Base-by-base conservation (phyloP, 768 basidiomycete genomes). In the Russula vinacea region DNA sequence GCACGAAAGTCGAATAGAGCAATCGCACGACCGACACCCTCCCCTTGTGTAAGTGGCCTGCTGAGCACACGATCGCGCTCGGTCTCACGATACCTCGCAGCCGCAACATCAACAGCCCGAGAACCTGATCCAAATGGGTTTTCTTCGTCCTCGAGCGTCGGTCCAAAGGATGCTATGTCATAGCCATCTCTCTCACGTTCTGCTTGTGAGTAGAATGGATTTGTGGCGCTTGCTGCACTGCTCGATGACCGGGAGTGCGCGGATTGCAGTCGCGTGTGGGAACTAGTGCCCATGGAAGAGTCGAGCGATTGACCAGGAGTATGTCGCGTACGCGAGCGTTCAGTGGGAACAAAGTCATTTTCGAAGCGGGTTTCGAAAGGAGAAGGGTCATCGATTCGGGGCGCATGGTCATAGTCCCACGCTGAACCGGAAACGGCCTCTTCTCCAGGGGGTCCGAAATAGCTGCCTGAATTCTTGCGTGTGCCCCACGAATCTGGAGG, bases 1-100 rank as follows among this genome's bases (percentile, higher is more conserved):
- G 89, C 90, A 40, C 81, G 72, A 73, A 89, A 92, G 73, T 88
- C 80, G 70, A 83, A 91, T 63, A 90, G 70, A 3, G 91, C 90
- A 52, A 92, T 84, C 5, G 86, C 90, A 56, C 87, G 82, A 16
- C 81, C 86, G 24, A 91, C 76, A 29, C 87, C 88, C 70, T 88
- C 85, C 57, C 78, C 73, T 57, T 79, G 81, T 42, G 76, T 70
- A 50, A 86, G 74, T 33, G 85, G 83, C 60, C 72, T 75, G 37
- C 71, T 73, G 29, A 85, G 70, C 82, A 75, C 64, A 77, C 76
- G 61, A 84, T 74, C 51, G 19, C 62, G 62, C 47, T 65, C 63
- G 3, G 62, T 40, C 22, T 56, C 66, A 24, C 64, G 64, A 50
- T 56, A 42, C 32, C 49, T 49, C 44, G 45, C 50, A 55, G 54